Base-by-base conservation (phyloP, 2,329 filamentous ascomycete species). In the Cordyceps cateniannulata region DNA sequence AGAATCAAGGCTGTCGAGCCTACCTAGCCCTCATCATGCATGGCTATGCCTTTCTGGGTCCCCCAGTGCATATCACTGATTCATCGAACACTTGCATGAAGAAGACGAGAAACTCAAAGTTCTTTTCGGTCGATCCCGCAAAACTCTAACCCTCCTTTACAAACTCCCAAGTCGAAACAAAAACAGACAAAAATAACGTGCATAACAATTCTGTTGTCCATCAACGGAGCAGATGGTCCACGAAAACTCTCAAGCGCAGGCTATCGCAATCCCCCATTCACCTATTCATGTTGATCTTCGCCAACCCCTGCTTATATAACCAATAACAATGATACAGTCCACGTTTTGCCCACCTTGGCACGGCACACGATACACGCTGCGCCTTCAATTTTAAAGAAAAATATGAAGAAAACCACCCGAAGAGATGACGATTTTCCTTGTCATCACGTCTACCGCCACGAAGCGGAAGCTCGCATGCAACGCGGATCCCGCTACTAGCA, bases 311-410 rank as follows among this genome's bases (percentile, higher is more conserved):
- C 44, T 24, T 14, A 38, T 24, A 22, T 12, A 24, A 16, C 52
- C 52, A 55, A 55, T 55, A 45, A 22, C 25, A 55, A 24, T 55
- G 52, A 47, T 40, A 55, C 52, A 55, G 52, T 22, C 40, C n/a
- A 25, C 24, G 38, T 55, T 55, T 45, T 55, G 52, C 52, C 24
- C 40, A 44, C 40, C 18, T 42, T 10, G 5, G 16, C 35, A 42
- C 20, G n/a, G n/a, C 1, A 24, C 16, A 20, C 10, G 5, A 35
- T 9, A 40, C 32, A 5, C 12, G 50, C 32, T 40, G 32, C 32
- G 20, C 22, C 32, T 52, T 52, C 6, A 52, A 35, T 50, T 50
- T 20, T 22, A 22, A 35, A 50, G 12, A 16, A 27, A 18, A 29
- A n/a, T 5, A 24, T 10, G 16, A 45, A 22, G 7, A 10, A 45